These are phyloP conservation scores for Triglochin maritima DNA, from an alignment of 106 monocot genomes.

Conservation along the genomic window DNA sequence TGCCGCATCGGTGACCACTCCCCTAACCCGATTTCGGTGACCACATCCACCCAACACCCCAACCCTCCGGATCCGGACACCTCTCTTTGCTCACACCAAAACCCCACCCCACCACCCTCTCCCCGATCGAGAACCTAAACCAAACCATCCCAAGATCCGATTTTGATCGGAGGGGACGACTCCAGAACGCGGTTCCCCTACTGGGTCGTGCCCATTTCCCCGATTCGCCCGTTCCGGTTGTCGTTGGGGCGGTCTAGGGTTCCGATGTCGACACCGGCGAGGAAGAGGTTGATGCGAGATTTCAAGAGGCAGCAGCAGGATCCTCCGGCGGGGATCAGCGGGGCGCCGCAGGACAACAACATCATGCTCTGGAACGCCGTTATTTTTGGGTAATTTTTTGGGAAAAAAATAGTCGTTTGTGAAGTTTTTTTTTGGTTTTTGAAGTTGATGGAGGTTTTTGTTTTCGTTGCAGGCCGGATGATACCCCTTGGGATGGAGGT, in stretches of 20 bases:
- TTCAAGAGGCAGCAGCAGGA: slow-evolving; percentile 73
- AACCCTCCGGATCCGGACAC: too few relatives aligned
- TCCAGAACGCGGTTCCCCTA: neutral
- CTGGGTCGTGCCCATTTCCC: neutral
- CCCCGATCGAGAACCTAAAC: too few relatives aligned
- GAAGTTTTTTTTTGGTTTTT: too few relatives aligned
- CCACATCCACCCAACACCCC: too few relatives aligned
- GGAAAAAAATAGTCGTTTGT: too few relatives aligned
- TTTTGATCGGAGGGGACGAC: too few relatives aligned
- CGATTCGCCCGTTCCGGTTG: too few relatives aligned
- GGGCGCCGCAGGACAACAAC: slow-evolving; percentile 72
- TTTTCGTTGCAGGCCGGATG: slow-evolving; percentile 6
- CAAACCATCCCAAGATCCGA: too few relatives aligned
- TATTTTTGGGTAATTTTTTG: slow-evolving; percentile 49
- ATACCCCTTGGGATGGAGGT: slow-evolving; percentile 32
- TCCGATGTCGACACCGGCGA: slow-evolving; percentile 65
- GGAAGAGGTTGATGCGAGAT: slow-evolving; percentile 75
- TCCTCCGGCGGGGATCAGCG: slow-evolving; percentile 75
- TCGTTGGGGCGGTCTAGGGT: neutral
- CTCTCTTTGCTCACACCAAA: too few relatives aligned
- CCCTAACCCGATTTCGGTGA: too few relatives aligned
- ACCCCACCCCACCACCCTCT: too few relatives aligned
- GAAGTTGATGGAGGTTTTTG: neutral
- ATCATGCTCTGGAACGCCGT: slow-evolving; percentile 86
- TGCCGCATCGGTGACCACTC: too few relatives aligned